phyloP scores from a whole-genome alignment of 73 alveolate species.

The Paramecium pentaurelia region DNA sequence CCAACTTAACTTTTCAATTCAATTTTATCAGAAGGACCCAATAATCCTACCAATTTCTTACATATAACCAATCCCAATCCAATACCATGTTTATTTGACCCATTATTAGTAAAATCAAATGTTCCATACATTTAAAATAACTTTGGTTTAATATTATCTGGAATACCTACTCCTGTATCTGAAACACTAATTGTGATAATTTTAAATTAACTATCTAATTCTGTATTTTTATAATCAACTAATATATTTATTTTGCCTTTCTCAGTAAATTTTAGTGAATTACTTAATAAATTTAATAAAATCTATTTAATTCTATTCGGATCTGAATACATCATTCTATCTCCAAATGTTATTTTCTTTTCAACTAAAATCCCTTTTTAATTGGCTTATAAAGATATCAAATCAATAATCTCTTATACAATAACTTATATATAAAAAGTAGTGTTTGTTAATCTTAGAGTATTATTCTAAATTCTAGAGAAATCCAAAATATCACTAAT shows the following conservation, averaged over 20 bases:
- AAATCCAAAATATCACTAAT: conserved; percentile 55
- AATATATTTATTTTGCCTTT: conserved; percentile 11
- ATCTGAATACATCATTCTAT: conserved; percentile 4
- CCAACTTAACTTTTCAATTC: conserved; percentile 47
- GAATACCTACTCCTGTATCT: conserved; percentile 63
- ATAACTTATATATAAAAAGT: background rate
- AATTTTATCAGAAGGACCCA: conserved; percentile 50
- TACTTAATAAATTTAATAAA: conserved; percentile 25
- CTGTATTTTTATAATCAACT: background rate
- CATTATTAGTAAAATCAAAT: conserved; percentile 11
- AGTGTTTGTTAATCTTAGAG: background rate
- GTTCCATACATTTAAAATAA: conserved; percentile 57
- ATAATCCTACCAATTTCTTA: conserved; percentile 39
- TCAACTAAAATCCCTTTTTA: background rate
- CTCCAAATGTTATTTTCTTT: background rate
- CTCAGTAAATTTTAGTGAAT: conserved; percentile 48
- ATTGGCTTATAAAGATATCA: background rate
- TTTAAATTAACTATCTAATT: background rate
- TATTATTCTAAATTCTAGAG: conserved; percentile 11
- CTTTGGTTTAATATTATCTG: conserved; percentile 42
- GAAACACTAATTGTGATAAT: conserved; percentile 23
- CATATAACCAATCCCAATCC: conserved; percentile 60
- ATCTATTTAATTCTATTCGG: conserved; percentile 55
- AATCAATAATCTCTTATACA: conserved; percentile 16
- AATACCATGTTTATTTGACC: conserved; percentile 48